These are phyloP conservation scores for Capsicum pubescens DNA, from an alignment of 257 asterid species.

Conservation along the genomic window DNA sequence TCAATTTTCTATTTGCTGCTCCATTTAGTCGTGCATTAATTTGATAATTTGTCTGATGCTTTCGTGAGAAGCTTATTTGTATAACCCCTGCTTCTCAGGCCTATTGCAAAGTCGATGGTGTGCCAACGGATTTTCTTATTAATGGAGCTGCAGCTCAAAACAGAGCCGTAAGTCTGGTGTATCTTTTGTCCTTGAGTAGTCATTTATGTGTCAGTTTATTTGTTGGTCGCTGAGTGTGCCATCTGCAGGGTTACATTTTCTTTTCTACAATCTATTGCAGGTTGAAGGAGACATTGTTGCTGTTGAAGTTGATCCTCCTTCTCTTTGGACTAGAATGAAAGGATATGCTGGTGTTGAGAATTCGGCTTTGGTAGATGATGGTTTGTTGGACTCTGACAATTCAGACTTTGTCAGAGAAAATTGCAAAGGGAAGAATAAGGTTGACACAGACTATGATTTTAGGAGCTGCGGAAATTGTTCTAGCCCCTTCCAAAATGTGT, in stretches of 20 bases:
- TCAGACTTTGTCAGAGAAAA: conserved; percentile 36
- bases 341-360: conserved; percentile 5
- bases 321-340: conserved; percentile 35
- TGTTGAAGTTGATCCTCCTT: conserved; percentile 72
- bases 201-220: conserved; percentile 7
- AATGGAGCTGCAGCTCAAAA: conserved; percentile 71
- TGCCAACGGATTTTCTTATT: conserved; percentile 74
- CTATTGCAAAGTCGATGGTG: conserved; percentile 86
- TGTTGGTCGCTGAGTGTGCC: conserved; percentile 9
- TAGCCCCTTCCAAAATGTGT: conserved; percentile 32
- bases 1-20: background rate
- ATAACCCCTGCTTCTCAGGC: conserved; percentile 56
- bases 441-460: conserved; percentile 36
- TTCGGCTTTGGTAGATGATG: conserved; percentile 34
- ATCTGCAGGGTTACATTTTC: conserved; percentile 30
- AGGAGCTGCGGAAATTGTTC: conserved; percentile 33
- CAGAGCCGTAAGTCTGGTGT: conserved; percentile 71
- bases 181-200: background rate
- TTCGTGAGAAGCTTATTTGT: background rate
- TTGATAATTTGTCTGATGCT: conserved; percentile 7
- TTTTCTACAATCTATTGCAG: conserved; percentile 47
- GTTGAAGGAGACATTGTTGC: conserved; percentile 89
- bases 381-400: conserved; percentile 41
- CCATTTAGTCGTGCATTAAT: background rate
- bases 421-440: conserved; percentile 52